phyloP scores from a whole-genome alignment of 164 flowering plant genomes.

The Amborella trichopoda region DNA sequence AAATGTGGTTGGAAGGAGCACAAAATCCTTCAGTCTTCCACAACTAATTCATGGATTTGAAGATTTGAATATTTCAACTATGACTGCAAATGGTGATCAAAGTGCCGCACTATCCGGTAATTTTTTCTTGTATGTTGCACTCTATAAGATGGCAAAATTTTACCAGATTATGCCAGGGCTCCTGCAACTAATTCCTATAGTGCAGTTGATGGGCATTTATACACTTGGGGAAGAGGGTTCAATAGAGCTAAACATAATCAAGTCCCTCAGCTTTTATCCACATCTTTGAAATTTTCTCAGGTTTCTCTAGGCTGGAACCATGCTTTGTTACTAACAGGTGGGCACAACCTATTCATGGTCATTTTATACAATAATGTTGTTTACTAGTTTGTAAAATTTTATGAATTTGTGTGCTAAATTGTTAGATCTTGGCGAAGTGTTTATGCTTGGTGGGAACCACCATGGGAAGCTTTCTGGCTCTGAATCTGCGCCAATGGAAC shows the following conservation, averaged over 20 bases:
- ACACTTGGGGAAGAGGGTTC: constrained; percentile 89
- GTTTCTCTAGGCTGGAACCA: constrained; percentile 89
- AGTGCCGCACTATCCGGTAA: constrained; percentile 81
- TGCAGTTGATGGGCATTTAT: constrained; percentile 56
- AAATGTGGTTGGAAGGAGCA: constrained; percentile 27
- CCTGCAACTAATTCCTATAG: constrained; percentile 4
- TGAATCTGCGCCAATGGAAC: constrained; percentile 12
- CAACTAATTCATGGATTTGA: constrained; percentile 33
- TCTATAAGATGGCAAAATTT: no score
- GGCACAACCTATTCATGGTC: no score
- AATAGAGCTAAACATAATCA: constrained; percentile 25
- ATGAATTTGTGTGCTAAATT: no score
- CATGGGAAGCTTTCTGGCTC: constrained; percentile 49
- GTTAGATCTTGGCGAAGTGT: constrained; percentile 49
- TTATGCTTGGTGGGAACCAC: constrained; percentile 59
- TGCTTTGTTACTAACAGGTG: constrained; percentile 59
- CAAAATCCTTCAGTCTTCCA: constrained; percentile 34
- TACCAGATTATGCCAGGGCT: no score
- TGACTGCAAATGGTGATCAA: constrained; percentile 90
- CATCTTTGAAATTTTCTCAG: constrained; percentile 26
- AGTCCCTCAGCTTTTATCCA: constrained; percentile 24
- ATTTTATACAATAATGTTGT: no score
- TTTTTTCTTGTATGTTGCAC: no score
- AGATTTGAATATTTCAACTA: constrained; percentile 21
- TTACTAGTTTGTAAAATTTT: no score